Evolutionary conservation across 2,329 filamentous ascomycete genomes (phyloP), one percentile per base, ranked within the genome.

Genomic region (Botryotinia globosa): DNA sequence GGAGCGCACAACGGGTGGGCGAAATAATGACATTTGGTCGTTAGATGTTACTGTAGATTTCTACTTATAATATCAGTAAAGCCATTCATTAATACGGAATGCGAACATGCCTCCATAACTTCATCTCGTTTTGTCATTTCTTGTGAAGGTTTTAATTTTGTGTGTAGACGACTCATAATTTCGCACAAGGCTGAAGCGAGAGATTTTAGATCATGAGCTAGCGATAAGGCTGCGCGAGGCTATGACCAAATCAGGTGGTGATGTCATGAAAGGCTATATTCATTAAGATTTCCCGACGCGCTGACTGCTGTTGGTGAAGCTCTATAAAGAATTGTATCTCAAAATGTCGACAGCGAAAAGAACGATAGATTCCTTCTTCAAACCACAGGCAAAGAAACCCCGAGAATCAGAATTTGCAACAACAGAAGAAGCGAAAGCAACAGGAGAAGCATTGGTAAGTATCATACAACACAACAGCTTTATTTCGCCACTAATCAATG

Each of bases 1-100:
- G 14, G 82, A 81, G 81, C 92, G 91, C 78, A 95, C 91, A 74
- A 94, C 85, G 37, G 94, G 94, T 64, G 94, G 93, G 76, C 91
- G 89, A 82, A 97, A 93, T 68, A 88, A 80, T 75, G 83, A 84
- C 87, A 89, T 89, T 64, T 84, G 82, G 74, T 81, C 79, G 44
- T 69, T 58, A 12, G 70, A 64, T 67, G 51, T 69, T 71, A 74
- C 25, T 66, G 65, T 73, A 68, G 72, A 45, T 66, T 76, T 72
- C 78, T 79, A 39, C 59, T n/a, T 54, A 45, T 48, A 34, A 56
- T 48, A 10, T 76, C 34, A 77, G 69, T 61, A 51, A 32, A 34
- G 1, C 9, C 37, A 6, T 29, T 0, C n/a, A 9, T 16, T 48
- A 10, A 22, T 58, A 20, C 42, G 10, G 5, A 48, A n/a, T n/a